A percentile compares a stretch with the other conserved stretches of the same genome.
Evolutionary conservation across 495 filamentous ascomycete genomes (phyloP).

Genomic region (Patellaria atrata): DNA sequence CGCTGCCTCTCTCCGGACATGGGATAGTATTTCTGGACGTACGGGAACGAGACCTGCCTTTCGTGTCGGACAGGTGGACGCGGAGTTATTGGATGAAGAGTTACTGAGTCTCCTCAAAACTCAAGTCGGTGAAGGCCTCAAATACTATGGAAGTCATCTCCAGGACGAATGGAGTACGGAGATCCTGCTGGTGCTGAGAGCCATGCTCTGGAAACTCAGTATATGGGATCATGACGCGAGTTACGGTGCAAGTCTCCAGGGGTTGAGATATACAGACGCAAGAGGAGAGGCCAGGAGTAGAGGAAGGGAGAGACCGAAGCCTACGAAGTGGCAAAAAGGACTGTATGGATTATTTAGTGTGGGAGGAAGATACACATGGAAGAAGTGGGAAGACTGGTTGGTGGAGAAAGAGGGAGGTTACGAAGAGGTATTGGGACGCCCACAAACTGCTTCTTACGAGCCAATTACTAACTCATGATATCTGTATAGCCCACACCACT

Average conservation of each 20-base stretch:
- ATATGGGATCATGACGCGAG: conserved; percentile 95
- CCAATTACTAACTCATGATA: conserved; percentile 24
- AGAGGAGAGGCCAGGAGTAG: conserved; percentile 46
- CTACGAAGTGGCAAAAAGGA: conserved; percentile 65
- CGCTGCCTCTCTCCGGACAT: conserved; percentile 41
- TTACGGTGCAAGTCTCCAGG: conserved; percentile 87
- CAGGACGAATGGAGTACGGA: conserved; percentile 76
- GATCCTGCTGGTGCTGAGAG: conserved; percentile 61
- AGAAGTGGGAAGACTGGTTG: conserved; percentile 79
- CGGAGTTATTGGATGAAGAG: conserved; percentile 90
- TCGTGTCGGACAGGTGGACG: conserved; percentile 91
- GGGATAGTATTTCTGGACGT: conserved; percentile 56
- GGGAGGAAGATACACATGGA: conserved; percentile 76
- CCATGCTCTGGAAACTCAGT: conserved; percentile 79
- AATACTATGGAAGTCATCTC: conserved; percentile 64
- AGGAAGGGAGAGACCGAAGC: conserved; percentile 27
- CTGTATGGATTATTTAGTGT: conserved; percentile 76
- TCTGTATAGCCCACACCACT: conserved; percentile 26
- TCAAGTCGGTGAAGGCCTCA: conserved; percentile 79
- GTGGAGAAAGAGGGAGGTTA: conserved; percentile 58
- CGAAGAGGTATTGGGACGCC: no score
- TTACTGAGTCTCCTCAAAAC: conserved; percentile 69
- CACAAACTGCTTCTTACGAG: no score
- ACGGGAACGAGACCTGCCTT: conserved; percentile 75
- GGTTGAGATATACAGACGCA: conserved; percentile 78